These are phyloP conservation scores for Hygrocybe punicea DNA, from an alignment of 768 basidiomycete species.

Conservation along the genomic window DNA sequence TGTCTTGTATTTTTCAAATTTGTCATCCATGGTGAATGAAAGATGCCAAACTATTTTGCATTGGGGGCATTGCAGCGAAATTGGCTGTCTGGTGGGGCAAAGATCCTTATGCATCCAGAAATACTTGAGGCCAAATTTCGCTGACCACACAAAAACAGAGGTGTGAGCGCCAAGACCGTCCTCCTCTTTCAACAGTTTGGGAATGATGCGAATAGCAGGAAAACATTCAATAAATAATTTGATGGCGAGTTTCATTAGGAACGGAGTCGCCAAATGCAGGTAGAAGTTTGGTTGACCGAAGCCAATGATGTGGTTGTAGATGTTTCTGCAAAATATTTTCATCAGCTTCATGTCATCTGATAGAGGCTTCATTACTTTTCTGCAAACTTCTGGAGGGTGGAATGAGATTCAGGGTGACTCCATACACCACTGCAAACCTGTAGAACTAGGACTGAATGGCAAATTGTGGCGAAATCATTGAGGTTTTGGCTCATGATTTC, in stretches of 20 bases:
- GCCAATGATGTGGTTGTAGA: not conserved
- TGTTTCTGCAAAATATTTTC: not conserved
- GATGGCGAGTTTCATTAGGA: not conserved
- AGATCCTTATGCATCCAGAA: not conserved
- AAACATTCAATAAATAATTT: not conserved
- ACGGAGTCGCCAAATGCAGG: not conserved
- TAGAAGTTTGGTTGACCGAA: not conserved
- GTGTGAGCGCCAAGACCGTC: not conserved
- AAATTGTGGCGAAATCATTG: not conserved
- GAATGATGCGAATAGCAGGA: not conserved
- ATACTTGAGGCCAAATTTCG: not conserved
- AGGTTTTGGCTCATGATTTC: not conserved
- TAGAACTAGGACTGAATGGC: not conserved
- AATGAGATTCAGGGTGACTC: not conserved
- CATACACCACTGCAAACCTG: not conserved
- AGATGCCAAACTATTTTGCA: constrained; percentile 5
- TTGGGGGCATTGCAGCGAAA: not conserved
- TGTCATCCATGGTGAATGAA: no score
- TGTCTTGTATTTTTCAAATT: no score
- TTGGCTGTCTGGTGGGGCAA: not conserved
- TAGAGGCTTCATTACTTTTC: not conserved
- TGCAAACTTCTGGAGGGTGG: not conserved
- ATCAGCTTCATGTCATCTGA: not conserved
- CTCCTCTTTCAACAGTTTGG: not conserved
- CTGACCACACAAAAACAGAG: not conserved